Base-by-base conservation (phyloP, 1,139 yeast species). In the Geotrichum macrosporum region DNA sequence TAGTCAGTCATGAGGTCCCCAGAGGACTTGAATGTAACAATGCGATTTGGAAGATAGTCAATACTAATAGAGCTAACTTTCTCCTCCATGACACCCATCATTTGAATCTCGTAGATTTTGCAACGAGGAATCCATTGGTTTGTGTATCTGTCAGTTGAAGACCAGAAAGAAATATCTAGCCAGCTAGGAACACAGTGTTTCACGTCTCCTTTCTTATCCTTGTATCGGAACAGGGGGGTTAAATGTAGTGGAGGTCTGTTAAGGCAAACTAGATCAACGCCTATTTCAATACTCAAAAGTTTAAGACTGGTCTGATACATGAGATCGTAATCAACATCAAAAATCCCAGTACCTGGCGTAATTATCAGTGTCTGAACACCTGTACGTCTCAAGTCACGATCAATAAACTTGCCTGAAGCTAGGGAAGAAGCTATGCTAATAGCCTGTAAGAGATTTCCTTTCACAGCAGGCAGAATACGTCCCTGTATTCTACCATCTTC, bases 31-130 rank as follows among this genome's bases (percentile, higher is more conserved):
- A 38, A 47, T 26, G 24, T 30, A 5, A 35, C 37, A 27, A 51
- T 31, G 3, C 38, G 44, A 29, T 48, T 48, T 3, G 62, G 61
- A 5, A 83, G 67, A 39, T 83, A 71, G 32, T 78, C 81, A 21
- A 86, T 76, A 13, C 79, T 74, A 29, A 81, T 76, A 6, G 81
- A 77, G 55, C 78, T 78, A 43, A 81, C 72, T 59, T 89, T 96
- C 57, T 84, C 86, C 57, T 89, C 97, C 83, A 89, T 87, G 4
- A 89, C 78, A 0, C 97, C 98, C 95, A 89, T 89, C 97, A 92
- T 94, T 63, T 92, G 98, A 19, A 94, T 68, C 58, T 89, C 97
- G 63, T 92, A 89, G 42, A 94, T 88, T 60, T 87, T 88, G 64
- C 96, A 88, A 30, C 94, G 72, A 1, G 98, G 96, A 22, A 83